Percentiles rank a stretch among this genome's conserved stretches.
Evolutionary conservation across 1,284 basidiomycete genomes (phyloP).

Genomic region (Bondarzewia mesenterica): DNA sequence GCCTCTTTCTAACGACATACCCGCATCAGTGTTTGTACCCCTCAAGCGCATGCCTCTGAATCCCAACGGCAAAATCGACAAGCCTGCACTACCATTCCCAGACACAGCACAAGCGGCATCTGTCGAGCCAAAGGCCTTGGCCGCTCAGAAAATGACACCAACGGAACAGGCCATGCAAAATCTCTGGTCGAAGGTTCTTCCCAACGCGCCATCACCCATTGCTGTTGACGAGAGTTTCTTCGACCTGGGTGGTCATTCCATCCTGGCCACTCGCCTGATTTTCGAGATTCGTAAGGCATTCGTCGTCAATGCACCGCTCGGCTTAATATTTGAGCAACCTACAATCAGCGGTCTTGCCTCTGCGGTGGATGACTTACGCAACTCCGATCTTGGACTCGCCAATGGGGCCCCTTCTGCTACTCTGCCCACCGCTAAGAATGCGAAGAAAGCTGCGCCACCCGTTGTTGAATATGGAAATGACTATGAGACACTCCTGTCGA

Average conservation of each 20-base stretch:
- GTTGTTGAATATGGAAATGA: slow-evolving; percentile 76
- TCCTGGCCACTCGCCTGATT: slow-evolving; percentile 93
- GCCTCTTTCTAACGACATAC: slow-evolving; percentile 6
- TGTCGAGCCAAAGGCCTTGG: slow-evolving; percentile 19
- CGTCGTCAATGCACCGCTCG: slow-evolving; percentile 87
- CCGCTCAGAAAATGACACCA: slow-evolving; percentile 39
- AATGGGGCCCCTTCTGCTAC: slow-evolving; percentile 7
- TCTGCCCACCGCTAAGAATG: slow-evolving; percentile 21
- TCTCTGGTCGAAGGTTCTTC: slow-evolving; percentile 83
- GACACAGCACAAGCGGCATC: slow-evolving; percentile 79
- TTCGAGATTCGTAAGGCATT: slow-evolving; percentile 95
- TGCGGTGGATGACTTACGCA: slow-evolving; percentile 73
- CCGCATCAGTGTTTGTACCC: slow-evolving; percentile 80
- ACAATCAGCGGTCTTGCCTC: slow-evolving; percentile 78
- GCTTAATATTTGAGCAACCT: slow-evolving; percentile 89
- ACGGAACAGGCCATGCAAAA: slow-evolving; percentile 79
- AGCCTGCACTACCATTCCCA: slow-evolving; percentile 97
- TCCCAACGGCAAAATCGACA: slow-evolving; percentile 99
- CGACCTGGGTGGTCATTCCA: slow-evolving; percentile 97
- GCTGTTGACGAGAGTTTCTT: slow-evolving; percentile 95
- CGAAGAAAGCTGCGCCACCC: slow-evolving; percentile 17
- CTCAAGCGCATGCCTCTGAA: slow-evolving; percentile 95
- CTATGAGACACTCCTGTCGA: slow-evolving; percentile 54
- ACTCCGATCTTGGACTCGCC: slow-evolving; percentile 75
- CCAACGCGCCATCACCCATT: slow-evolving; percentile 72